phyloP scores from a whole-genome alignment of 306 rosid species.

The Argentina anserina region DNA sequence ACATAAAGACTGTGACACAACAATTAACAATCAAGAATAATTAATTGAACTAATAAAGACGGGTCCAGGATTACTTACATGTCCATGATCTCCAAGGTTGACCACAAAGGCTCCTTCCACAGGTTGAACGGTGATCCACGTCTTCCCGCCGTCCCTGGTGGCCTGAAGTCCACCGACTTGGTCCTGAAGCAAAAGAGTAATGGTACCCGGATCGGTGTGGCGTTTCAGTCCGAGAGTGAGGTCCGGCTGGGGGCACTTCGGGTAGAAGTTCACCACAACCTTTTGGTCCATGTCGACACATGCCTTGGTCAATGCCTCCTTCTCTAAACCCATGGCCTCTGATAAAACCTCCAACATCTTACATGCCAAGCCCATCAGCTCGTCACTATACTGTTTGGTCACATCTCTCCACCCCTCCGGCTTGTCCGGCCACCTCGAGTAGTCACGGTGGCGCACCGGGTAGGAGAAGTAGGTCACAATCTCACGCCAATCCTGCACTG shows the following conservation, averaged over 20 bases:
- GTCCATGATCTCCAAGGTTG: constrained; percentile 92
- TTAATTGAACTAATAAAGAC: neutral
- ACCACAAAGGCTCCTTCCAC: constrained; percentile 83
- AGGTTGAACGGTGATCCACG: constrained; percentile 90
- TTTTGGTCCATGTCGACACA: constrained; percentile 94
- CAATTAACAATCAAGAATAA: neutral
- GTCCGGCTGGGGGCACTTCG: constrained; percentile 86
- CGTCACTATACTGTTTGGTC: constrained; percentile 73
- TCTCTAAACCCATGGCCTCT: constrained; percentile 87
- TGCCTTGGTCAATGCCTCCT: constrained; percentile 61
- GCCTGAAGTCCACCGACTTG: constrained; percentile 95
- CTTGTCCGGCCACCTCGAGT: constrained; percentile 80
- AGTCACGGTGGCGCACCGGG: constrained; percentile 51
- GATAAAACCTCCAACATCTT: constrained; percentile 71
- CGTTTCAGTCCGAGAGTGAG: constrained; percentile 85
- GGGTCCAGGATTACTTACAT: constrained; percentile 37
- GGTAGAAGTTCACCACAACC: constrained; percentile 73
- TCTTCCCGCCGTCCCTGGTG: constrained; percentile 63
- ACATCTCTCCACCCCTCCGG: constrained; percentile 62
- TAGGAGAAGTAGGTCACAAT: constrained; percentile 64
- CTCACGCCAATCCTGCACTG: constrained; percentile 76
- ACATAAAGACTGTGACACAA: neutral
- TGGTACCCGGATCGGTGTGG: constrained; percentile 93
- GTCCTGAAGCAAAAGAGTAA: constrained; percentile 79
- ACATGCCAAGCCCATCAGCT: constrained; percentile 61